A percentile compares a stretch with the other conserved stretches of the same genome.
Conservation (phyloP, 345 rosid genomes). For the Melaleuca quinquenervia region DNA sequence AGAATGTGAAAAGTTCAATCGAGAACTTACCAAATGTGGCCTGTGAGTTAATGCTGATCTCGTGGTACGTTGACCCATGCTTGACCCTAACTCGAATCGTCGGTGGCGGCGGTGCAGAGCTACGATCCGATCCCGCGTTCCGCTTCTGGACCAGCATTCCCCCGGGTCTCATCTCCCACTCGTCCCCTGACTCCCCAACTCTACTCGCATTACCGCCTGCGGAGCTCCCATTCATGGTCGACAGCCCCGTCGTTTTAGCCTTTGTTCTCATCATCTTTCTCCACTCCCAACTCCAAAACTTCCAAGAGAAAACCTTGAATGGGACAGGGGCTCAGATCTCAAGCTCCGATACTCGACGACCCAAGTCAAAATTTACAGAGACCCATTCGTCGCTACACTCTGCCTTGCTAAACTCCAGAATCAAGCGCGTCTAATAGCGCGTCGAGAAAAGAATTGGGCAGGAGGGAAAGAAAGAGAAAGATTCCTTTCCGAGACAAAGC, state of each 20-base stretch:
- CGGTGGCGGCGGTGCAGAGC: conserved; percentile 54
- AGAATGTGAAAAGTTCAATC: background rate
- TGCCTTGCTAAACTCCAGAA: conserved; percentile 15
- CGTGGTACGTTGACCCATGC: conserved; percentile 75
- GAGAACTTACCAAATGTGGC: conserved; percentile 74
- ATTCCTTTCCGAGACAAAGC: conserved; percentile 1
- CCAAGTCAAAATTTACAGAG: conserved; percentile 22
- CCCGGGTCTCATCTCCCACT: conserved; percentile 96
- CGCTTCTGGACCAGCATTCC: conserved; percentile 99
- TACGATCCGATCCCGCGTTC: conserved; percentile 54
- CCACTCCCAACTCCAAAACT: background rate
- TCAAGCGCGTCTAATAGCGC: conserved; percentile 23
- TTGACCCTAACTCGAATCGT: conserved; percentile 85
- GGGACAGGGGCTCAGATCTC: background rate
- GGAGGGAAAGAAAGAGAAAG: background rate
- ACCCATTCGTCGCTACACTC: conserved; percentile 24
- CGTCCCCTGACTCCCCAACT: conserved; percentile 33
- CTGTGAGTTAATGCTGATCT: conserved; percentile 67
- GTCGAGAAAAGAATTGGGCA: conserved; percentile 6
- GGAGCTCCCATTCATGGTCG: conserved; percentile 36
- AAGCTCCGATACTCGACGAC: conserved; percentile 3
- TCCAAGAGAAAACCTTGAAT: background rate
- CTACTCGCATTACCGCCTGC: conserved; percentile 9
- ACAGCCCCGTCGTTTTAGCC: conserved; percentile 38
- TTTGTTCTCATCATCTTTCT: conserved; percentile 68